A percentile compares a stretch with the other conserved stretches of the same genome.
These are phyloP conservation scores for Chenopodium formosanum DNA, from an alignment of 148 eudicot species.

Conservation along the genomic window DNA sequence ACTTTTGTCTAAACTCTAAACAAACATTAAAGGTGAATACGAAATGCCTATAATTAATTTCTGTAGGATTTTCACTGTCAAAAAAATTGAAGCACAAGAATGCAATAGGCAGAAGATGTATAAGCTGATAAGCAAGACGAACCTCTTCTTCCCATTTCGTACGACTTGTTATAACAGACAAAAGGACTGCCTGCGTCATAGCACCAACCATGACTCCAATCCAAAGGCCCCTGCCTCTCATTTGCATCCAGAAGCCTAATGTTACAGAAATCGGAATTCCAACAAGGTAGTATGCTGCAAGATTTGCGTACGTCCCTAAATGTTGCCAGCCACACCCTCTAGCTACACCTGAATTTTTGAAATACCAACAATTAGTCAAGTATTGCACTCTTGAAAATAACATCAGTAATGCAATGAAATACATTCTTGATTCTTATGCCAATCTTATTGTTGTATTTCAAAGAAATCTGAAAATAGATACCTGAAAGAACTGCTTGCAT, in stretches of 20 bases:
- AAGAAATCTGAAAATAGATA: constrained; percentile 1
- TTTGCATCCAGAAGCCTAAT: constrained; percentile 51
- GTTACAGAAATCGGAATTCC: constrained; percentile 69
- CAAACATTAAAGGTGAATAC: neutral
- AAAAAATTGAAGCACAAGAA: neutral
- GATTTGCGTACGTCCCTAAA: constrained; percentile 65
- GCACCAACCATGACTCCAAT: constrained; percentile 59
- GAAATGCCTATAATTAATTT: neutral
- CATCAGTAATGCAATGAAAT: no score
- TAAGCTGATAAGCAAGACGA: neutral
- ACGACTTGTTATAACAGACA: constrained; percentile 36
- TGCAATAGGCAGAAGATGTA: neutral
- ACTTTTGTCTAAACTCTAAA: neutral
- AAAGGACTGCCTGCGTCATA: constrained; percentile 37
- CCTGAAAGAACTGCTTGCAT: constrained; percentile 64
- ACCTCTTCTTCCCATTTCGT: constrained; percentile 72
- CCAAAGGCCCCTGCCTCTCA: constrained; percentile 71
- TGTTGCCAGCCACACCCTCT: constrained; percentile 70
- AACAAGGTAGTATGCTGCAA: constrained; percentile 61
- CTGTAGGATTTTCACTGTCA: no score
- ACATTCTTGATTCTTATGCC: no score
- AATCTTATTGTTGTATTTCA: no score
- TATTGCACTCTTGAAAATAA: neutral
- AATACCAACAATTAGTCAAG: neutral
- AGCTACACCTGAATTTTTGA: constrained; percentile 32